Evolutionary conservation across 2,329 filamentous ascomycete species (phyloP).

Genomic region (Diaporthe vaccinii): DNA sequence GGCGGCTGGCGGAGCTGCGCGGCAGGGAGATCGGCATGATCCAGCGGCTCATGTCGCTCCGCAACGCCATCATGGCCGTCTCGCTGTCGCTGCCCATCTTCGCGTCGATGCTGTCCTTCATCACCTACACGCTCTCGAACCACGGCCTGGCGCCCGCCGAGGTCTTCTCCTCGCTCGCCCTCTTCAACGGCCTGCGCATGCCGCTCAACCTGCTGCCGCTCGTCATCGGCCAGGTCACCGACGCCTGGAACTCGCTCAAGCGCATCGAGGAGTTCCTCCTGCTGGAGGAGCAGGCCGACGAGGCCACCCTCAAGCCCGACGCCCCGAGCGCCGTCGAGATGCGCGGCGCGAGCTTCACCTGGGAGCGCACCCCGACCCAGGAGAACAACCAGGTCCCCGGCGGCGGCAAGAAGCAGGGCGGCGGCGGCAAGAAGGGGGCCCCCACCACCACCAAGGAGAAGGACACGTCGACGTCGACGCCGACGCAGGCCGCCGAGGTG

Average conservation of each 20-base stretch:
- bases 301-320: constrained; percentile 68
- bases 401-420: constrained; percentile 58
- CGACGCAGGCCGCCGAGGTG: constrained; percentile 43
- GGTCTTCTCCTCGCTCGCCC: constrained; percentile 91
- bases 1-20: constrained; percentile 80
- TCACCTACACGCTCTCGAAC: constrained; percentile 79
- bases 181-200: constrained; percentile 93
- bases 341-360: constrained; percentile 83
- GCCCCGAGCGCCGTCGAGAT: constrained; percentile 80
- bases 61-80: constrained; percentile 87
- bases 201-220: constrained; percentile 91
- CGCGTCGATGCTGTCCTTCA: constrained; percentile 94
- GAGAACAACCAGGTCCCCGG: constrained; percentile 37
- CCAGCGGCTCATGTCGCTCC: constrained; percentile 83
- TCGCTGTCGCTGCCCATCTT: constrained; percentile 92
- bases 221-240: constrained; percentile 89
- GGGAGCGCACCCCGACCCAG: constrained; percentile 72
- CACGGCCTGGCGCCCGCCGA: constrained; percentile 79
- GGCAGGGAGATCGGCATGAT: constrained; percentile 85
- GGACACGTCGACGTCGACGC: constrained; percentile 26
- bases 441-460: constrained; percentile 56
- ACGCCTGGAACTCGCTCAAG: constrained; percentile 86
- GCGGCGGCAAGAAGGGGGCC: constrained; percentile 54
- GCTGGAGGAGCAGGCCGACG: constrained; percentile 86
- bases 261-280: constrained; percentile 91